Evolutionary conservation across 441 rosid genomes (phyloP), one percentile per base, ranked within the genome.

Genomic region (Hura crepitans): DNA sequence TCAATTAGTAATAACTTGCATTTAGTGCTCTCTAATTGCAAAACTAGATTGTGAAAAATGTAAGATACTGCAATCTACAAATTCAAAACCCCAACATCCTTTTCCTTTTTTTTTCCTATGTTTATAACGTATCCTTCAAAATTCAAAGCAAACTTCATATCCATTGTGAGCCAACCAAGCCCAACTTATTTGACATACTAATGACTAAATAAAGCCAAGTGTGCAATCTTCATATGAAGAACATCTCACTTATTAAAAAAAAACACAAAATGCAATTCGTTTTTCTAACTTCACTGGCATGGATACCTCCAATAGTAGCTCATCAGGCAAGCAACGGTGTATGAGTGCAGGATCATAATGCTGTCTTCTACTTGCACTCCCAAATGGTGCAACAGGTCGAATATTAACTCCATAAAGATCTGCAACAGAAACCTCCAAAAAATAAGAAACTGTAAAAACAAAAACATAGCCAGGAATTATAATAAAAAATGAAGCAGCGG

Each of bases 321-420:
- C 98, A 85, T 94, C 98, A 0, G 94, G 99, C 80, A 94, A 86
- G 82, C 74, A 68, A 31, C 96, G 91, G 78, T 94, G 97, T 60
- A 92, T 76, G 62, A 85, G 80, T 12, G 97, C 93, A 0, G 95
- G 86, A 78, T 92, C 97, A 74, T 78, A 78, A 70, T 72, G 74
- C 0, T 87, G 87, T 67, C 78, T 86, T 75, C 93, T 75, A 70
- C 92, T 85, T 35, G 80, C 78, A 65, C 97, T 91, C 73, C 92
- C 93, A 61, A 77, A 86, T 12, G 98, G 96, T 46, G 93, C 87
- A 68, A 92, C 94, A 0, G 97, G 97, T 71, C 94, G 83, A 45
- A 94, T 86, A 82, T 94, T 84, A 46, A 88, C 77, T 62, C 99
- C 97, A 80, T 94, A 91, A 42, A 94, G 97, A 89, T 94, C 96